Percentiles rank a stretch among this genome's conserved stretches.
Conservation (phyloP, 148 eudicot genomes). For the Beta vulgaris region DNA sequence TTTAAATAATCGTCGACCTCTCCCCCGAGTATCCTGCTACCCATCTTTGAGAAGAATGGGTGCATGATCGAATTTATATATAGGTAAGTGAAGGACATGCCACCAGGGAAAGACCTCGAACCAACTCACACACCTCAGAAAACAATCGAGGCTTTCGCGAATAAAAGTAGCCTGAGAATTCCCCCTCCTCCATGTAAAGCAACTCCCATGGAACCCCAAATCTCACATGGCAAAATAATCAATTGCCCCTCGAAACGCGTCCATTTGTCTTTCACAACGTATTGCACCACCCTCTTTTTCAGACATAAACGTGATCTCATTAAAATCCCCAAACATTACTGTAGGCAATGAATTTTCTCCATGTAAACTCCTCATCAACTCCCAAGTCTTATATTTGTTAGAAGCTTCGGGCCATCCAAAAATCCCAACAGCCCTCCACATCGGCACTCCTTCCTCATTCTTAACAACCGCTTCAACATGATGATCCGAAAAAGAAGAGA, state of each 20-base stretch:
- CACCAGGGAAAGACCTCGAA: not conserved
- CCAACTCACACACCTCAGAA: not conserved
- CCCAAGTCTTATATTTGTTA: not conserved
- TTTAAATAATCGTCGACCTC: not conserved
- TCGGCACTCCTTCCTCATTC: no score
- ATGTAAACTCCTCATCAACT: not conserved
- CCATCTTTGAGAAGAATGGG: not conserved
- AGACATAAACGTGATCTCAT: no score
- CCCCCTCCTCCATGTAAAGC: not conserved
- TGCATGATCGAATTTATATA: not conserved
- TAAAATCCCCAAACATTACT: no score
- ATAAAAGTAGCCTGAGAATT: not conserved
- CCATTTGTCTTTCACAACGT: not conserved
- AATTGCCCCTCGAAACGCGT: not conserved
- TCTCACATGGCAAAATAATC: not conserved
- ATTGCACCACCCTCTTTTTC: not conserved
- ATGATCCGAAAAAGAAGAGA: not conserved
- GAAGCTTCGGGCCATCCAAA: not conserved
- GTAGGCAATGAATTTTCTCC: not conserved
- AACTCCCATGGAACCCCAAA: not conserved
- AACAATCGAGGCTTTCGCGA: not conserved
- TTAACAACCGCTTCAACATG: not conserved
- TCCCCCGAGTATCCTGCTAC: not conserved
- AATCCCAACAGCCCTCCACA: not conserved
- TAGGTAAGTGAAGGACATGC: not conserved